Percentiles rank a stretch among this genome's conserved stretches.
phyloP scores from a whole-genome alignment of 768 basidiomycete species.

The Boletellus ananiceps region DNA sequence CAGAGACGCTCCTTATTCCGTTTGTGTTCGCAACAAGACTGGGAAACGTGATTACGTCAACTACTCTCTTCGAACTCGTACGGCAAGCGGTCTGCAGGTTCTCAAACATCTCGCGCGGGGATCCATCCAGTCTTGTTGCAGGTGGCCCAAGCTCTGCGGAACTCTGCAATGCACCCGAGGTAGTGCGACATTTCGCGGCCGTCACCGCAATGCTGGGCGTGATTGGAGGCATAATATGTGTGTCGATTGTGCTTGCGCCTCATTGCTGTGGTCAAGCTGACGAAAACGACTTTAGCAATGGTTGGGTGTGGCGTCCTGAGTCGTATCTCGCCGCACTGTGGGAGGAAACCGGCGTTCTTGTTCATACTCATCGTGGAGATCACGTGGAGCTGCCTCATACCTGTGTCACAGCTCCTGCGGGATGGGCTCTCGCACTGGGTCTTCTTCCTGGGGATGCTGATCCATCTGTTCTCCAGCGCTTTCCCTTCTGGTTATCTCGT shows the following conservation, averaged over 20 bases:
- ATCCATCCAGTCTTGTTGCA: conserved; percentile 5
- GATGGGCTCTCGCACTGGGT: conserved; percentile 11
- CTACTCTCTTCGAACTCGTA: conserved; percentile 25
- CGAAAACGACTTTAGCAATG: conserved; percentile 18
- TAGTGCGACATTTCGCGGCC: conserved; percentile 22
- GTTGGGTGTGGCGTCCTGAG: conserved; percentile 20
- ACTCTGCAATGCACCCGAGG: conserved; percentile 19
- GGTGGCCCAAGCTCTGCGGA: conserved; percentile 5
- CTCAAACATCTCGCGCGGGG: conserved; percentile 17
- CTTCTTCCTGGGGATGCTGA: conserved; percentile 20
- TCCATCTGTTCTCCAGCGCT: conserved; percentile 8
- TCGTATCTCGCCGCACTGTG: conserved; percentile 24
- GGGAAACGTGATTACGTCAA: conserved; percentile 18
- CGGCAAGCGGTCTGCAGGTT: conserved; percentile 25
- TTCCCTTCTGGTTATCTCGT: conserved; percentile 16
- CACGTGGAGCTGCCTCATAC: conserved; percentile 12
- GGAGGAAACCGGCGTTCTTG: conserved; percentile 23
- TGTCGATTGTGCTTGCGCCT: background rate
- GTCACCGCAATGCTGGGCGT: conserved; percentile 14
- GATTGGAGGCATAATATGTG: conserved; percentile 19
- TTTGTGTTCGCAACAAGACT: conserved; percentile 22
- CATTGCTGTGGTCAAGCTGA: background rate
- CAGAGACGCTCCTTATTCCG: conserved; percentile 25
- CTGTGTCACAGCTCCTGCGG: conserved; percentile 14
- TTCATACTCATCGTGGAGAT: conserved; percentile 7